Conservation (phyloP, 177 flowering plant species). For the Vitis hybrid region DNA sequence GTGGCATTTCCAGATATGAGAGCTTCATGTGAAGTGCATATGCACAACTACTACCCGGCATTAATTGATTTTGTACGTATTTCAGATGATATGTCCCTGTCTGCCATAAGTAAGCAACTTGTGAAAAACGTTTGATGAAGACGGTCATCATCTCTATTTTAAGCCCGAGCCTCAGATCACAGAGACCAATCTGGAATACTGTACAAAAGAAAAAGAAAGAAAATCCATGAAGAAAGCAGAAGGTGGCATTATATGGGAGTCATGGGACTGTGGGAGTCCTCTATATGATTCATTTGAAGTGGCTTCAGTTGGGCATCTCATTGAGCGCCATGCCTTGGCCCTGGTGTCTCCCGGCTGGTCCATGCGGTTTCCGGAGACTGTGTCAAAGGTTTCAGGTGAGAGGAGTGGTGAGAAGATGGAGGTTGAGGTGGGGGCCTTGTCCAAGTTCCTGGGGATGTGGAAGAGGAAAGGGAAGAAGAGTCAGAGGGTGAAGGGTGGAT, state of each 20-base stretch:
- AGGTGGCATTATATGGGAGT: conserved; percentile 20
- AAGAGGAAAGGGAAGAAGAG: not conserved
- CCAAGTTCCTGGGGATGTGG: not conserved
- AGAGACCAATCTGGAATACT: too few species aligned
- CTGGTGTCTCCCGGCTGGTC: conserved; percentile 8
- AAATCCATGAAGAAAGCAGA: not conserved
- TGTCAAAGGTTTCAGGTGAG: not conserved
- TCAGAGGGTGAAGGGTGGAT: not conserved
- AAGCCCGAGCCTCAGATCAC: too few species aligned
- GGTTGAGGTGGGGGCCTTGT: not conserved
- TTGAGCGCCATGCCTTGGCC: conserved; percentile 30
- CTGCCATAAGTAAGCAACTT: too few species aligned
- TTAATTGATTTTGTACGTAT: too few species aligned
- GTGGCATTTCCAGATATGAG: too few species aligned
- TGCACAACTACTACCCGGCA: too few species aligned
- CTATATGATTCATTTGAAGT: conserved; percentile 41
- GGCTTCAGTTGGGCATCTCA: conserved; percentile 25
- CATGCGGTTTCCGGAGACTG: not conserved
- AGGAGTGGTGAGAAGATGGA: not conserved
- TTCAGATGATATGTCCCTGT: too few species aligned
- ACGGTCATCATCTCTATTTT: too few species aligned
- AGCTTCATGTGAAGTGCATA: too few species aligned
- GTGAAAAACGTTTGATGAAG: too few species aligned
- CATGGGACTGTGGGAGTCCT: conserved; percentile 40
- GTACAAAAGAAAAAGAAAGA: too few species aligned